Evolutionary conservation across 768 basidiomycete species (phyloP), one percentile per base, ranked within the genome.

Genomic region (Tremella yokohamensis): DNA sequence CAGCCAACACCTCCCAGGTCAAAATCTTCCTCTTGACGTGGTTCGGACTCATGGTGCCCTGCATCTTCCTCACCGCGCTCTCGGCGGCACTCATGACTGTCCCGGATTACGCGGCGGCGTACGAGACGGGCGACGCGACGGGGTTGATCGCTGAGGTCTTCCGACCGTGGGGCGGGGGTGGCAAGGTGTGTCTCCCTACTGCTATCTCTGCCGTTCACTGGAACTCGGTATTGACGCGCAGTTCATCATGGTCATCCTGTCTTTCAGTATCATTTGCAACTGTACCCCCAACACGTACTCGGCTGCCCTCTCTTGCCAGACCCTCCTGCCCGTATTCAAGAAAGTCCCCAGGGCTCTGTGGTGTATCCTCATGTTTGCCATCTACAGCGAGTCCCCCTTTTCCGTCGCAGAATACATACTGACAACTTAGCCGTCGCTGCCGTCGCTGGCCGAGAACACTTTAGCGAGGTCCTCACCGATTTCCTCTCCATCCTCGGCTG

Each of bases 11-110:
- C 2, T 75, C 78, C 11, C 68, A 79, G 19, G 68, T 70, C 53
- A 79, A 79, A 24, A 77, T 83, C 16, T 84, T 84, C 70, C 34
- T 77, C 11, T 59, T 83, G 47, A 83, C 83, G 0, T 82, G 80
- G 67, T 80, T 80, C 39, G 83, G 83, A 0, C 61, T 83, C 8
- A 81, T 77, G 72, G 79, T 83, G 37, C 83, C 83, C 25, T 56
- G 62, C 29, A 19, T 66, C 42, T 62, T 64, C 50, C 40, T 70
- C 34, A 67, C 65, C 29, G 70, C 67, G 38, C 65, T 81, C 6
- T 78, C 80, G 12, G 80, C 79, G 29, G 64, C 74, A 0, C 66
- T 82, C 38, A 75, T 81, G 73, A 80, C 81, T 0, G 80, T 82
- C 44, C 78, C 76, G 0, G 74, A 70, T 2, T 82, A 82, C 66